Base-by-base conservation (phyloP, 2,329 filamentous ascomycete genomes). In the Penicillium thymicola region DNA sequence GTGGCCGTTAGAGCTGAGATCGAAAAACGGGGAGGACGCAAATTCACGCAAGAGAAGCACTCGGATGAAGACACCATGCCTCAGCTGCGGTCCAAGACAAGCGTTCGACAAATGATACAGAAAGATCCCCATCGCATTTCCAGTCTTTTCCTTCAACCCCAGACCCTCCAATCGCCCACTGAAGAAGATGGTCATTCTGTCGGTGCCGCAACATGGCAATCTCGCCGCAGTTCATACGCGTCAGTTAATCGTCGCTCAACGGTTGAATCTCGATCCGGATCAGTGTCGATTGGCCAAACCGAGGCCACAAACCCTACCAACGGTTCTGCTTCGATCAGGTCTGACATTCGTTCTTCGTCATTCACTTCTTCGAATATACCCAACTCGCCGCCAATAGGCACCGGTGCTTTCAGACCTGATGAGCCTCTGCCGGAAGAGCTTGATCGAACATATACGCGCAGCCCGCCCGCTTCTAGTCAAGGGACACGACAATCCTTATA, bases 1-100 rank as follows among this genome's bases (percentile, higher is more conserved):
- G 62, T 71, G n/a, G 69, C 72, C 4, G 65, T 80, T 30, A 69
- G 78, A n/a, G 72, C 72, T 36, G 74, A 77, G 63, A 79, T 81
- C 36, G 76, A 79, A 54, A 63, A 70, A 18, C 68, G 77, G 4
- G 77, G 78, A n/a, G 78, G 78, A 1, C 75, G 74, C 51, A 75
- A 76, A 55, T 76, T 76, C 59, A 67, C 71, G 3, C 68, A 72
- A 5, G 77, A 79, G 53, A 71, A 67, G 16, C 64, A 65, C 36
- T 69, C 61, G 2, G 70, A 71, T 34, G 69, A 71, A 3, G 67
- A 65, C 11, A 57, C 60, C 50, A 64, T 62, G 48, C 63, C 60
- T 40, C 63, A 66, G 53, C 55, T 72, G 59, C 64, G 68, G 21
- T 55, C 61, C 28, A 68, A 69, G 46, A 59, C 65, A 0, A 72